Evolutionary conservation across 805 yeast species (phyloP).

Genomic region (Candida verbasci): DNA sequence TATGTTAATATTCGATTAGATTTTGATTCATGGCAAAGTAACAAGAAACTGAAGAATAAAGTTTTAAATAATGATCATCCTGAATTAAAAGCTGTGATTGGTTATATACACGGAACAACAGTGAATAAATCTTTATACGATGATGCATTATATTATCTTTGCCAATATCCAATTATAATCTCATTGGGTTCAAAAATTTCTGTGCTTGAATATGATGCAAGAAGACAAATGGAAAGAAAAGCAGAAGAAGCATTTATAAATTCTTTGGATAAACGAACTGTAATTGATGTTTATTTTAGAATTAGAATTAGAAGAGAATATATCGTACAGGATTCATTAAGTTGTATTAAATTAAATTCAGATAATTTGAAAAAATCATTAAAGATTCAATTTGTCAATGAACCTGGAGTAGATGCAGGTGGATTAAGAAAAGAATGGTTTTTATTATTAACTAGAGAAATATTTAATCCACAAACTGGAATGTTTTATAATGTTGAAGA

Average conservation of each 20-base stretch:
- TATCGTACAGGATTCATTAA: constrained; percentile 72
- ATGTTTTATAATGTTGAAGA: constrained; percentile 65
- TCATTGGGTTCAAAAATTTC: constrained; percentile 80
- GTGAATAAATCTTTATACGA: constrained; percentile 17
- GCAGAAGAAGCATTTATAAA: constrained; percentile 87
- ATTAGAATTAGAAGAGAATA: constrained; percentile 63
- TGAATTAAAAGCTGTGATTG: constrained; percentile 40
- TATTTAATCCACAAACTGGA: constrained; percentile 66
- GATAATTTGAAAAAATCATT: constrained; percentile 68
- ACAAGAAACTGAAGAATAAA: constrained; percentile 16
- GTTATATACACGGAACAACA: constrained; percentile 44
- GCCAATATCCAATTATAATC: constrained; percentile 79
- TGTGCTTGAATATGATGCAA: constrained; percentile 77
- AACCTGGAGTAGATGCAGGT: constrained; percentile 94
- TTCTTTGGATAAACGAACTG: constrained; percentile 59
- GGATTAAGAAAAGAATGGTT: constrained; percentile 96
- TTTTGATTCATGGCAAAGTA: constrained; percentile 77
- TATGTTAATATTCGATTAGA: constrained; percentile 72
- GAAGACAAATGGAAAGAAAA: constrained; percentile 73
- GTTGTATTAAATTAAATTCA: constrained; percentile 51
- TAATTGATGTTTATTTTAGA: constrained; percentile 63
- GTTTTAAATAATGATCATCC: constrained; percentile 12
- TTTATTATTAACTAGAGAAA: constrained; percentile 59
- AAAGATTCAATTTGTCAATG: constrained; percentile 75
- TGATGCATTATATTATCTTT: constrained; percentile 50